A percentile compares a stretch with the other conserved stretches of the same genome.
Conservation (phyloP, 768 basidiomycete species). For the Tremella yokohamensis region DNA sequence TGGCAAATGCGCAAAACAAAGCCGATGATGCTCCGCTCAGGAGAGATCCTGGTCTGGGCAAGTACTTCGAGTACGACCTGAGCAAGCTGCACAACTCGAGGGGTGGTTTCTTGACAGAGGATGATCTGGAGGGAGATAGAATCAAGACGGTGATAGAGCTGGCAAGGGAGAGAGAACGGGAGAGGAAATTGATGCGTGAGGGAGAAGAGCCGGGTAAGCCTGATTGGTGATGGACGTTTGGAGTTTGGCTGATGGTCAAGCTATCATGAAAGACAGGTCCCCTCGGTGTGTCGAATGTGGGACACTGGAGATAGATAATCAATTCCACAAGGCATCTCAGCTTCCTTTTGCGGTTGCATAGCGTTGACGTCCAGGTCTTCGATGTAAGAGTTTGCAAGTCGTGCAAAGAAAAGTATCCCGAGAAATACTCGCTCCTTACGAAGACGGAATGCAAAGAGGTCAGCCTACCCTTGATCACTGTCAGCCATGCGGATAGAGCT, state of each 20-base stretch:
- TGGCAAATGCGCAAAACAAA: slow-evolving; percentile 12
- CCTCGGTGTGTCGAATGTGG: slow-evolving; percentile 83
- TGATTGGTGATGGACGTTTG: neutral
- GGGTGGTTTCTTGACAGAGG: slow-evolving; percentile 90
- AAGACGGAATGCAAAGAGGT: slow-evolving; percentile 99
- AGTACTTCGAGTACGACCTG: slow-evolving; percentile 94
- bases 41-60: slow-evolving; percentile 57
- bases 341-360: neutral
- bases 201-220: slow-evolving; percentile 49
- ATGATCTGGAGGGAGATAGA: slow-evolving; percentile 57
- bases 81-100: slow-evolving; percentile 96
- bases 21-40: slow-evolving; percentile 31
- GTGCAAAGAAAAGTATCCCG: slow-evolving; percentile 84
- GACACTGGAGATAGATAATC: slow-evolving; percentile 82
- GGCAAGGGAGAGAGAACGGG: slow-evolving; percentile 74
- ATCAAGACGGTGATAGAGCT: slow-evolving; percentile 72
- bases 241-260: slow-evolving; percentile 52
- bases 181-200: slow-evolving; percentile 68
- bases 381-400: slow-evolving; percentile 78
- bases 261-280: slow-evolving; percentile 68
- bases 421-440: slow-evolving; percentile 89
- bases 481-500: slow-evolving; percentile 3
- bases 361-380: slow-evolving; percentile 58
- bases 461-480: slow-evolving; percentile 25
- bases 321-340: slow-evolving; percentile 59